These are phyloP conservation scores for Podaxis mareebaensis DNA, from an alignment of 768 basidiomycete genomes.

Conservation along the genomic window DNA sequence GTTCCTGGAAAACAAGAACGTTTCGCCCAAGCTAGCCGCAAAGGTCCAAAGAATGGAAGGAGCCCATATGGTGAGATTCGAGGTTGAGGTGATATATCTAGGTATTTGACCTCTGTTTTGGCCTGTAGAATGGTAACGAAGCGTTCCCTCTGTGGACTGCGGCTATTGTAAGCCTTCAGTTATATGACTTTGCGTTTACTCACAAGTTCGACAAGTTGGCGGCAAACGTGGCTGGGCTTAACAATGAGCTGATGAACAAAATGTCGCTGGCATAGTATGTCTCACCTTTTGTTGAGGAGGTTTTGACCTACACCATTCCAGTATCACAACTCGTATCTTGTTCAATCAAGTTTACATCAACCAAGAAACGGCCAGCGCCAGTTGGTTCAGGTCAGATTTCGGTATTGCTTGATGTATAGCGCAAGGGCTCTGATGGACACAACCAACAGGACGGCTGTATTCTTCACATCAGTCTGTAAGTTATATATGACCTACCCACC, in stretches of 20 bases:
- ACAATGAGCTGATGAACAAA: constrained; percentile 31
- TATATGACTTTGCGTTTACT: background rate
- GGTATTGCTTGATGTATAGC: background rate
- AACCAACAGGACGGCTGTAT: background rate
- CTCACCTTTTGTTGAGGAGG: background rate
- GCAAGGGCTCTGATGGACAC: background rate
- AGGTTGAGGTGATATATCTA: background rate
- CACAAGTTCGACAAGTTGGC: constrained; percentile 24
- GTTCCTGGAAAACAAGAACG: constrained; percentile 24
- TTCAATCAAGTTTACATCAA: constrained; percentile 28
- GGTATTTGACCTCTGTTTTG: background rate
- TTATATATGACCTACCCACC: background rate
- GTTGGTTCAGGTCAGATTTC: constrained; percentile 24
- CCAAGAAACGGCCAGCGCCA: constrained; percentile 20
- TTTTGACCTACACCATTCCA: background rate
- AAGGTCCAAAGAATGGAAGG: constrained; percentile 36
- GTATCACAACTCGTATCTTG: constrained; percentile 22
- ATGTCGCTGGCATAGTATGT: constrained; percentile 32
- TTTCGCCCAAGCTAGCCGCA: constrained; percentile 25
- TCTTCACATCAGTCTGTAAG: background rate
- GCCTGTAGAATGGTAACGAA: constrained; percentile 31
- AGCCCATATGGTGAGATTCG: constrained; percentile 26
- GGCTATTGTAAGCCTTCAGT: constrained; percentile 26
- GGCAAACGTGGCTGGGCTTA: constrained; percentile 31
- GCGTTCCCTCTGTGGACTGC: constrained; percentile 35